These are phyloP conservation scores for Cylindrotheca closterium DNA, from an alignment of 108 stramenopile species.

Conservation along the genomic window DNA sequence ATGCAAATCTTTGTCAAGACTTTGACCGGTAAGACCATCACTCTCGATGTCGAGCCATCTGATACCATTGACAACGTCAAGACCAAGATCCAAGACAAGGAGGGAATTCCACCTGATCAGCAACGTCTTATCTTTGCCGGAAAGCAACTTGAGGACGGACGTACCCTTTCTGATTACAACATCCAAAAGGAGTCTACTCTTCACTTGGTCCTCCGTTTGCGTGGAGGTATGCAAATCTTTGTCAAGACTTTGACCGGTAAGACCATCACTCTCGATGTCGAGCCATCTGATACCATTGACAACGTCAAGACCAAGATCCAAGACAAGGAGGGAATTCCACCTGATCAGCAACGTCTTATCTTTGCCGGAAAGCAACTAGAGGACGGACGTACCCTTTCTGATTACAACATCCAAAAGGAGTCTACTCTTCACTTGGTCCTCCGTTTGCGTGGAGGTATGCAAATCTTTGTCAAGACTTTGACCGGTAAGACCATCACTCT, in stretches of 20 bases:
- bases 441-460: conserved; percentile 92
- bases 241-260: conserved; percentile 98
- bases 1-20: conserved; percentile 88
- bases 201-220: conserved; percentile 92
- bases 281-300: conserved; percentile 97
- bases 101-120: conserved; percentile 94
- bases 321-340: conserved; percentile 98
- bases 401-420: conserved; percentile 99
- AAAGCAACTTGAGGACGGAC: conserved; percentile 99
- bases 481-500: conserved; percentile 99
- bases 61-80: conserved; percentile 99
- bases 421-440: conserved; percentile 95
- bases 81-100: conserved; percentile 99
- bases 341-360: conserved; percentile 96
- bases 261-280: conserved; percentile 99
- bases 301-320: conserved; percentile 99
- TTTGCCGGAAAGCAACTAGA: conserved; percentile 99
- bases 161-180: conserved; percentile 98
- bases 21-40: conserved; percentile 93
- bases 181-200: conserved; percentile 98
- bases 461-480: conserved; percentile 97
- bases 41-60: conserved; percentile 96
- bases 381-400: conserved; percentile 95
- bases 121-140: too few species aligned
- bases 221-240: conserved; percentile 97